These are phyloP conservation scores for Solanum medicagineum DNA, from an alignment of 257 asterid species.

Conservation along the genomic window DNA sequence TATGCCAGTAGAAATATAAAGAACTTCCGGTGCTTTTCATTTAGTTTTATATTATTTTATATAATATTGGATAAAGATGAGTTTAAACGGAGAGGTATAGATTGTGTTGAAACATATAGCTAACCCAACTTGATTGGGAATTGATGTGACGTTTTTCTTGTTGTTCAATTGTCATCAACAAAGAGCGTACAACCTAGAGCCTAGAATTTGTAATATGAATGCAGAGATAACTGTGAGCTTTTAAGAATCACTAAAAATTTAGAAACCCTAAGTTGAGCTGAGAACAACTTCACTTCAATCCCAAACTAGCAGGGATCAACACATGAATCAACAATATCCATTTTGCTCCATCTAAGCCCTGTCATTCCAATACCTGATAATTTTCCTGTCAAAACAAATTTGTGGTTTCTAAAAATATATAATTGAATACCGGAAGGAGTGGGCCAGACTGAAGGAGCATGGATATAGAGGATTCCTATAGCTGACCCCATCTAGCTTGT, in stretches of 20 bases:
- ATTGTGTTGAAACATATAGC: background rate
- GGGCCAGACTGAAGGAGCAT: background rate
- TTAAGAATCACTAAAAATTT: background rate
- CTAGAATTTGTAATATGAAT: background rate
- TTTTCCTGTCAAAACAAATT: background rate
- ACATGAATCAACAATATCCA: background rate
- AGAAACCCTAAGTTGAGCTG: background rate
- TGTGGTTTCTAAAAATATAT: background rate
- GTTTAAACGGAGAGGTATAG: background rate
- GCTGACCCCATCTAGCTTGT: background rate
- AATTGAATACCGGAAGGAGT: background rate
- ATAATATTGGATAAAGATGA: background rate
- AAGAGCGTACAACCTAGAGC: background rate
- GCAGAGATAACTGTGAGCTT: background rate
- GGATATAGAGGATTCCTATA: background rate
- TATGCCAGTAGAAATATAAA: background rate
- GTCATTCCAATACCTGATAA: background rate
- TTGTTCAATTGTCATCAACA: background rate
- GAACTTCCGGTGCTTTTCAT: background rate
- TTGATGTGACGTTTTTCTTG: background rate
- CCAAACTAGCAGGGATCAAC: background rate
- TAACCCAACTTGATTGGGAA: background rate
- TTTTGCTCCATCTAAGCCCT: background rate
- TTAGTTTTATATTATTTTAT: background rate
- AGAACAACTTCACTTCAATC: background rate